Evolutionary conservation across 2,329 filamentous ascomycete species (phyloP).

Genomic region (Penicillium sp.): DNA sequence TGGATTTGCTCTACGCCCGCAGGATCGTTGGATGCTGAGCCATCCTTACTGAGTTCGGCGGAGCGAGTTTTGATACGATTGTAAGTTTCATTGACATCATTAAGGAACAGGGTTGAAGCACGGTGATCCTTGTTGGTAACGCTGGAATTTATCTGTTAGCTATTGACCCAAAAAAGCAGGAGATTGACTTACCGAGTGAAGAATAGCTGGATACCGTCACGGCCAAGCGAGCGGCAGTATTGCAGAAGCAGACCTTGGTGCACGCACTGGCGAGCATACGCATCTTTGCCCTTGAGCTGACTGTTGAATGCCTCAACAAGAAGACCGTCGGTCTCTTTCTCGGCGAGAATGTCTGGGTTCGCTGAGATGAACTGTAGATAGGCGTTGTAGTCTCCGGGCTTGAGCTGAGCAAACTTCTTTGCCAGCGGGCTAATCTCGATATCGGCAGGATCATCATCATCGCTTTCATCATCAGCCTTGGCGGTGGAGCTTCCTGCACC

Average conservation of each 20-base stretch:
- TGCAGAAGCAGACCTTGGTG: slow-evolving; percentile 91
- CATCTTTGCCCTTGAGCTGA: slow-evolving; percentile 69
- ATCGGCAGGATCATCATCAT: slow-evolving; percentile 65
- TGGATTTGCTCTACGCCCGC: slow-evolving; percentile 92
- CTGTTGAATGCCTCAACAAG: slow-evolving; percentile 89
- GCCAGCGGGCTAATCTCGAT: slow-evolving; percentile 73
- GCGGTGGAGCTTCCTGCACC: slow-evolving; percentile 46
- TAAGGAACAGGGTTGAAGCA: slow-evolving; percentile 84
- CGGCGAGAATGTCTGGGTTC: slow-evolving; percentile 74
- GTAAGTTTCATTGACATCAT: slow-evolving; percentile 90
- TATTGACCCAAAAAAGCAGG: background rate
- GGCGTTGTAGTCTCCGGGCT: slow-evolving; percentile 67
- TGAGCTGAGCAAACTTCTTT: slow-evolving; percentile 79
- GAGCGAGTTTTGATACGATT: slow-evolving; percentile 74
- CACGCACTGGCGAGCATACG: slow-evolving; percentile 75
- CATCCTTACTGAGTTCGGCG: slow-evolving; percentile 66
- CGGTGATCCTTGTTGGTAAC: slow-evolving; percentile 88
- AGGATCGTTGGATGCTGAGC: slow-evolving; percentile 50
- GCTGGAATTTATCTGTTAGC: slow-evolving; percentile 30
- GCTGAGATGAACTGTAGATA: slow-evolving; percentile 74
- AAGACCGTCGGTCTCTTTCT: slow-evolving; percentile 86
- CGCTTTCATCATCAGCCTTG: slow-evolving; percentile 54
- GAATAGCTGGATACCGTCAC: slow-evolving; percentile 85
- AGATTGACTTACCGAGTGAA: slow-evolving; percentile 68
- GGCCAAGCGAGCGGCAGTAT: slow-evolving; percentile 87